Evolutionary conservation across 495 filamentous ascomycete species (phyloP), one percentile per base, ranked within the genome.

Genomic region (Neurospora sublineolata): DNA sequence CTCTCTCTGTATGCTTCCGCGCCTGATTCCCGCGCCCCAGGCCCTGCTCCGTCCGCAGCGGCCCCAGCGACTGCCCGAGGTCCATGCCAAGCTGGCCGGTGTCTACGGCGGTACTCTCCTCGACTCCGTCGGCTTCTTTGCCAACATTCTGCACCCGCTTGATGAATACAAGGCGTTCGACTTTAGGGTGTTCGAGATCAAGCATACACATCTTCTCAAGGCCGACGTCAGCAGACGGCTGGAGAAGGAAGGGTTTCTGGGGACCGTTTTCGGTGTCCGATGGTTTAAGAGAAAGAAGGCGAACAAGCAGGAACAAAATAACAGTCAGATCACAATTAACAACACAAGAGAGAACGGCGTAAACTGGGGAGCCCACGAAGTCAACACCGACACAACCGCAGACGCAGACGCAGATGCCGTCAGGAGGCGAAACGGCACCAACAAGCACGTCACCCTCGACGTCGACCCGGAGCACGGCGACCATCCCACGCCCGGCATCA

Each of bases 11-110:
- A 79, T 86, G 27, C 82, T 90, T 10, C 89, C 89, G 38, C 88
- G 89, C 67, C 86, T 92, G 58, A 83, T 91, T 37, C 89, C 89
- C 36, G 89, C 89, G 4, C 89, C 89, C 20, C 89, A 91, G 78
- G 86, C 87, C 38, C 83, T 91, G 36, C 78, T 90, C 41, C 84
- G 86, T 60, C 83, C 88, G 10, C 77, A 82, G 4, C 86, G 89
- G 1, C 89, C 87, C 4, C 79, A 81, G 72, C 86, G 88, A 60
- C 81, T 90, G 41, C 84, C 86, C 72, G 81, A 86, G 68, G 80
- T 83, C 23, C 82, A 81, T 10, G 86, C 86, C 69, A 83, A 81
- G 40, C 84, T 89, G 76, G 80, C 84, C 0, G 87, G 87, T 27
- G 86, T 90, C n/a, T 81, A 87, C 75, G 85, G 83, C 69, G 88